Evolutionary conservation across 2,329 filamentous ascomycete genomes (phyloP), one percentile per base, ranked within the genome.

Genomic region (Trichoderma sp.): DNA sequence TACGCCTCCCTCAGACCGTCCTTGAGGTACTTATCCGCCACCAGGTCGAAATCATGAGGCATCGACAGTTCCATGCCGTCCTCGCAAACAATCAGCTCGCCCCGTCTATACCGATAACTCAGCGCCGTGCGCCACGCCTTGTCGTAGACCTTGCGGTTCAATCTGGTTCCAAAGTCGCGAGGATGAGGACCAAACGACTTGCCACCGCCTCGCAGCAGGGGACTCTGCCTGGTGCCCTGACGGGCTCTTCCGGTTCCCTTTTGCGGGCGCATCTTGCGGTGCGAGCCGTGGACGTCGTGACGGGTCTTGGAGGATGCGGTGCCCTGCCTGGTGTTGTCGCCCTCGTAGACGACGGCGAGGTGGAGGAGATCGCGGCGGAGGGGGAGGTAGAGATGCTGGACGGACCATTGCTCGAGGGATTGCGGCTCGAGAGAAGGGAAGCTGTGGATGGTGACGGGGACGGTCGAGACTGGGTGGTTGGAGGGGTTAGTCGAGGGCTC

Each of bases 41-140:
- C 76, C n/a, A 86, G 76, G 34, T 79, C 78, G 75, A 87, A 89
- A 71, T 87, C 86, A 15, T 81, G 78, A 0, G 88, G 87, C 75
- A 89, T 77, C 12, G 81, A 80, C 72, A 97, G 88, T 74, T 94
- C 90, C 83, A 93, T 88, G 53, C 89, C 88, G 78, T 94, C 91
- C 78, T 95, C 91, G 77, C 96, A 91, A 55, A 99, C 89, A 75
- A 98, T 85, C 77, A 99, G 84, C 84, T 98, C 93, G 63, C 95
- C 96, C 75, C 91, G 90, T 75, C 91, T 87, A 83, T 96, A 98
- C 73, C 96, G 90, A 85, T 97, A 97, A 78, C 92, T 96, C 75
- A 99, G 87, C 12, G 96, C 96, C 57, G 93, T 98, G 79, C 96
- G 90, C 93, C 94, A 98, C 11, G 96, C 96, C 77, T 97, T 87